A percentile compares a stretch with the other conserved stretches of the same genome.
phyloP scores from a whole-genome alignment of 2,329 filamentous ascomycete genomes.

The Ophiosphaerella herpotricha region DNA sequence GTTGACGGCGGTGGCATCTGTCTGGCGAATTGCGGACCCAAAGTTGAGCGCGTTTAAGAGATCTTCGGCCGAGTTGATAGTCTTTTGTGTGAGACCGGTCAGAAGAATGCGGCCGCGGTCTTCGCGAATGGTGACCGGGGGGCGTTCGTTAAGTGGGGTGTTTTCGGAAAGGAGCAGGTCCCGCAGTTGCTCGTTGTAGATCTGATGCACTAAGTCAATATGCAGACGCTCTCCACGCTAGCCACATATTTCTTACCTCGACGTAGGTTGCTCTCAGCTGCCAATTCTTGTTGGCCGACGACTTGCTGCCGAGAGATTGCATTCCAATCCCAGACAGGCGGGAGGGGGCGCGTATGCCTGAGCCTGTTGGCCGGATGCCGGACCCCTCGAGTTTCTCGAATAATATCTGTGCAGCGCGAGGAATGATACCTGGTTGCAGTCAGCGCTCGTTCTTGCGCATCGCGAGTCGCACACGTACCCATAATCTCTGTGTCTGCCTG shows the following conservation, averaged over 20 bases:
- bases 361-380: constrained; percentile 66
- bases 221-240: not conserved
- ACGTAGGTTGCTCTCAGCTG: constrained; percentile 92
- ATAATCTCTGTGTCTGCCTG: constrained; percentile 72
- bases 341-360: constrained; percentile 69
- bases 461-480: constrained; percentile 63
- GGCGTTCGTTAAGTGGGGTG: constrained; percentile 70
- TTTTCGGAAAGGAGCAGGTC: constrained; percentile 84
- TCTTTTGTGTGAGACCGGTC: constrained; percentile 84
- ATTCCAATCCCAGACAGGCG: constrained; percentile 72
- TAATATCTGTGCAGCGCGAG: constrained; percentile 80
- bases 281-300: constrained; percentile 74
- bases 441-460: constrained; percentile 11
- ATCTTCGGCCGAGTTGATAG: constrained; percentile 90
- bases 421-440: constrained; percentile 80
- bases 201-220: constrained; percentile 55
- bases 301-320: constrained; percentile 47
- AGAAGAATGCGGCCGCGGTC: constrained; percentile 91
- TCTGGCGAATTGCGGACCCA: constrained; percentile 92
- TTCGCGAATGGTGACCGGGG: constrained; percentile 86
- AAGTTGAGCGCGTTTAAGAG: constrained; percentile 87
- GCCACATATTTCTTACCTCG: constrained; percentile 51
- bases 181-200: constrained; percentile 95
- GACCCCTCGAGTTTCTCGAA: constrained; percentile 82
- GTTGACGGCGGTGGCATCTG: constrained; percentile 95